A percentile compares a stretch with the other conserved stretches of the same genome.
Evolutionary conservation across 1,284 basidiomycete species (phyloP).

Genomic region (Moniliella sp.): DNA sequence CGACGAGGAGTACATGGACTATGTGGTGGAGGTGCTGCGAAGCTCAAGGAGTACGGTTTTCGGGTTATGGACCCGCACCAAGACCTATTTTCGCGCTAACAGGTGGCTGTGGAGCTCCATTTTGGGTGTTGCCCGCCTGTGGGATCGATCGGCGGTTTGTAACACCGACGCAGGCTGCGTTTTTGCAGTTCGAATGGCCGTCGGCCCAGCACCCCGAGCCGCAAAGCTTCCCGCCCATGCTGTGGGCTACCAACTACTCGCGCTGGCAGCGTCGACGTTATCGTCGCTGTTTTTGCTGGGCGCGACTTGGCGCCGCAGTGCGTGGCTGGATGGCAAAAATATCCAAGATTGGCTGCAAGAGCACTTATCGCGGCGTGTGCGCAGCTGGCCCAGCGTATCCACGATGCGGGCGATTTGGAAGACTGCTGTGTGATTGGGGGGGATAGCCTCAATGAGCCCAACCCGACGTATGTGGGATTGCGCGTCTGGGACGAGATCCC

Average conservation of each 20-base stretch:
- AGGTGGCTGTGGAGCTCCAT: conserved; percentile 87
- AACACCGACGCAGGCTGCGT: conserved; percentile 60
- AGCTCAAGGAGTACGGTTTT: conserved; percentile 87
- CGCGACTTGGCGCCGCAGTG: conserved; percentile 71
- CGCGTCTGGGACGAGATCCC: conserved; percentile 37
- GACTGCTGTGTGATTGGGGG: conserved; percentile 82
- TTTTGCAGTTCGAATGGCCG: conserved; percentile 66
- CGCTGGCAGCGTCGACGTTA: conserved; percentile 65
- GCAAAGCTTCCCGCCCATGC: conserved; percentile 59
- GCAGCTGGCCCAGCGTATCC: conserved; percentile 52
- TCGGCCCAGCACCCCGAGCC: conserved; percentile 46
- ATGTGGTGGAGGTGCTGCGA: conserved; percentile 59
- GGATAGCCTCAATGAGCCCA: conserved; percentile 89
- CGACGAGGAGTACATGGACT: conserved; percentile 77
- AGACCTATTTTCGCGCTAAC: conserved; percentile 95
- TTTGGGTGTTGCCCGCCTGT: conserved; percentile 78
- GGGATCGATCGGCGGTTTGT: conserved; percentile 70
- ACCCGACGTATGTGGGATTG: conserved; percentile 61
- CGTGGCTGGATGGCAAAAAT: conserved; percentile 67
- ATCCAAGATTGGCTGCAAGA: conserved; percentile 81
- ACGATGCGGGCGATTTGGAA: conserved; percentile 49
- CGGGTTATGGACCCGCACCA: conserved; percentile 83
- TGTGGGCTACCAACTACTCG: conserved; percentile 88
- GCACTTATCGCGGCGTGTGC: conserved; percentile 61
- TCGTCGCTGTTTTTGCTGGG: conserved; percentile 84